Evolutionary conservation across 371 early-diverging fungal species (phyloP).

Genomic region (Chytridiales sp.): DNA sequence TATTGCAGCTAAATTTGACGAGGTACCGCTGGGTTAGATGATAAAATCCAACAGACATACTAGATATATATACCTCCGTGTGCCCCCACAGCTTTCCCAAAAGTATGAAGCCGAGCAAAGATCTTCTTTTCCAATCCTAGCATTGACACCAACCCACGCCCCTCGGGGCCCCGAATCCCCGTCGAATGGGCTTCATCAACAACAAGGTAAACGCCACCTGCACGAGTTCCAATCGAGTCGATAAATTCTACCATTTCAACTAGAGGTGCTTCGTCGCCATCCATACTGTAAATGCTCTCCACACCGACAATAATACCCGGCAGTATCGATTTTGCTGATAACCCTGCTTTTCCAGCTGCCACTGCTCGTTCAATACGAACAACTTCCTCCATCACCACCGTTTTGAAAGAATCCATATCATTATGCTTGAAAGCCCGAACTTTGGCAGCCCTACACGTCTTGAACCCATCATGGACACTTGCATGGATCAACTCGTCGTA

Average conservation of each 20-base stretch:
- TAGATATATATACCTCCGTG: slow-evolving; percentile 65
- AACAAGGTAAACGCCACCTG: slow-evolving; percentile 56
- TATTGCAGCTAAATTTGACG: slow-evolving; percentile 58
- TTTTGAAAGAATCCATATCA: slow-evolving; percentile 53
- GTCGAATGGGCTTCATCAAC: slow-evolving; percentile 84
- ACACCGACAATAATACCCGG: slow-evolving; percentile 64
- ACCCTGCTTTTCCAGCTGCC: background rate
- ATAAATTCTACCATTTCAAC: slow-evolving; percentile 57
- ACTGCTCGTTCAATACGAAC: slow-evolving; percentile 15
- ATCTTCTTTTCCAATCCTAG: slow-evolving; percentile 63
- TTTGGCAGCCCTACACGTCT: slow-evolving; percentile 54
- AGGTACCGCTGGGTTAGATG: background rate
- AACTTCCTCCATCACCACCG: slow-evolving; percentile 20
- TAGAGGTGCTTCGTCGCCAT: slow-evolving; percentile 76
- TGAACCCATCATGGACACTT: slow-evolving; percentile 79
- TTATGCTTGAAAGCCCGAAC: slow-evolving; percentile 64
- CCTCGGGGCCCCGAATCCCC: slow-evolving; percentile 70
- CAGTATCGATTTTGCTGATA: background rate
- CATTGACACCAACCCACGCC: slow-evolving; percentile 67
- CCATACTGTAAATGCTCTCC: slow-evolving; percentile 83
- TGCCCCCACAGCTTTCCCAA: slow-evolving; percentile 79
- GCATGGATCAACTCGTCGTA: slow-evolving; percentile 80
- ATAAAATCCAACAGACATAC: background rate
- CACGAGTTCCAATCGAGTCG: slow-evolving; percentile 42
- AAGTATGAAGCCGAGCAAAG: slow-evolving; percentile 79